Base-by-base conservation (phyloP, 1,139 yeast genomes). In the Zhuliangozyma blackwelliae region DNA sequence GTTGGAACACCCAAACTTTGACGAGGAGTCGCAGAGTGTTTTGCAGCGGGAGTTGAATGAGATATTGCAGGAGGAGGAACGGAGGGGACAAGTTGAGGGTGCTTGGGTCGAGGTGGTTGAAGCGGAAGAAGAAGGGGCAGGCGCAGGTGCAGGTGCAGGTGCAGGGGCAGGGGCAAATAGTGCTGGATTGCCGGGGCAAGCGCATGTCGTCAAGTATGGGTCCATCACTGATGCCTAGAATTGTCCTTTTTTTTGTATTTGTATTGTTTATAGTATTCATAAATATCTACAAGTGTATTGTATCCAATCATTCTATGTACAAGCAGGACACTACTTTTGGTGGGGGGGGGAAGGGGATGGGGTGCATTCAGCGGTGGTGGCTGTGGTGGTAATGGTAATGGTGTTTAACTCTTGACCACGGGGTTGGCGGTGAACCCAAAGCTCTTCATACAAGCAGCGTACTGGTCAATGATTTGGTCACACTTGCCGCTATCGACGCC, bases 401-500 rank as follows among this genome's bases (percentile, higher is more conserved):
- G 9, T 22, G 3, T 9, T 9, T 5, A 22, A 9, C 10, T 5
- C 10, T 22, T 22, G 23, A 22, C 45, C 61, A 65, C 36, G 62
- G 75, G 39, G 30, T 45, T 42, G 28, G 46, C 41, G 26, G 35
- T 39, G 59, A 90, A 92, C 1, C 97, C 97, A 57, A 64, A 90
- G 27, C 95, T 89, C 59, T 82, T 82, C 98, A 92, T 92, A 64
- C 98, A 92, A 28, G 57, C 54, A 62, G 87, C 89, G 72, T 90
- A 92, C 44, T 78, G 70, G 27, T 63, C 61, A 44, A 92, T 82
- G 40, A 87, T 60, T 38, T 75, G 75, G 44, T 82, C 77, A 63
- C 98, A 92, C 54, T 88, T 83, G 28, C 84, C 90, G 37, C 86
- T 72, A 27, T 89, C 96, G 51, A 82, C 83, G 34, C 96, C 97